A percentile compares a stretch with the other conserved stretches of the same genome.
Evolutionary conservation across 352 stramenopile species (phyloP).

Genomic region (Phytophthora vignae): DNA sequence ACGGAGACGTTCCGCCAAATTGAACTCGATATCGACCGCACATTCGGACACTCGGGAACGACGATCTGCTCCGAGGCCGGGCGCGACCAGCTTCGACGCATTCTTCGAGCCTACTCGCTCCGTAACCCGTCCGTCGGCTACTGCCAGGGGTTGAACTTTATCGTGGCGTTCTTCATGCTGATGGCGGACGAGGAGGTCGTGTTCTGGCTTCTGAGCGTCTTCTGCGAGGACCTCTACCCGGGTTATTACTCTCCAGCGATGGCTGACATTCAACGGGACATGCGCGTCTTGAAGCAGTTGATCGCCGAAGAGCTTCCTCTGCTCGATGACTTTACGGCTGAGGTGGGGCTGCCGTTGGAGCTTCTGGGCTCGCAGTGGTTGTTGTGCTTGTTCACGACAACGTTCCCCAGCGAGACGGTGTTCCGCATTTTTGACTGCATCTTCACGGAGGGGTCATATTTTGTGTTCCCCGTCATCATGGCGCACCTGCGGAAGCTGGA

Average conservation of each 20-base stretch:
- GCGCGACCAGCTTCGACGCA: constrained; percentile 59
- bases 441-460: constrained; percentile 80
- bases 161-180: constrained; percentile 87
- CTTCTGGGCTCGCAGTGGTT: constrained; percentile 92
- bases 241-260: constrained; percentile 92
- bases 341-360: constrained; percentile 86
- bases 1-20: constrained; percentile 81
- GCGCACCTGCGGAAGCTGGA: constrained; percentile 76
- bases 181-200: constrained; percentile 86
- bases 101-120: constrained; percentile 85
- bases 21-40: constrained; percentile 88
- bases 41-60: constrained; percentile 79
- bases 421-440: constrained; percentile 91
- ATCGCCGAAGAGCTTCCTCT: constrained; percentile 83
- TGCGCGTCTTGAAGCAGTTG: constrained; percentile 89
- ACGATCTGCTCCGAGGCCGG: constrained; percentile 68
- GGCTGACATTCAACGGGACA: constrained; percentile 90
- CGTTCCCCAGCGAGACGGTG: constrained; percentile 86
- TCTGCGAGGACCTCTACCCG: constrained; percentile 91
- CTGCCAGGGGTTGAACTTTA: constrained; percentile 91
- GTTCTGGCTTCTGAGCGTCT: constrained; percentile 89
- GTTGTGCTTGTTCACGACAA: constrained; percentile 92
- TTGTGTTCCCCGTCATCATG: constrained; percentile 88
- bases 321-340: constrained; percentile 77
- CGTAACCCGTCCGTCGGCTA: constrained; percentile 85